phyloP scores from a whole-genome alignment of 2,329 filamentous ascomycete species.

The Venturia carpophila region DNA sequence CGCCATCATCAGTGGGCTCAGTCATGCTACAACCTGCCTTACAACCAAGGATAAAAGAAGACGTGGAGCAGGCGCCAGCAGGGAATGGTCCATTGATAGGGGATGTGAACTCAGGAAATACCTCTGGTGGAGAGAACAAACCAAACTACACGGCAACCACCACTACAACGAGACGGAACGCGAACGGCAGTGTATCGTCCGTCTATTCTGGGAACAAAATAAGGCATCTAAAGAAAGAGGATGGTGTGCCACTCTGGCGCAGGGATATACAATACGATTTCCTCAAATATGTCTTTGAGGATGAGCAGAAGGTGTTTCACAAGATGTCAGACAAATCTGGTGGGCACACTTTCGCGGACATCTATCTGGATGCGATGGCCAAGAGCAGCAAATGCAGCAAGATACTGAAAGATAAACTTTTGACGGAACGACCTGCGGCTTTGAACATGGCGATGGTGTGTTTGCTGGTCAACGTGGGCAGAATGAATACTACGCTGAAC shows the following conservation, averaged over 20 bases:
- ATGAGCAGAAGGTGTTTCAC: conserved; percentile 71
- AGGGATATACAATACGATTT: conserved; percentile 87
- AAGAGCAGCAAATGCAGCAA: conserved; percentile 99
- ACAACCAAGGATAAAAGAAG: neutral
- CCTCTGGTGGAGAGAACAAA: conserved; percentile 11
- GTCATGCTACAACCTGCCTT: conserved; percentile 12
- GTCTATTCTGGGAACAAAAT: conserved; percentile 70
- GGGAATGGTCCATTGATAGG: neutral
- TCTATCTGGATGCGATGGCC: conserved; percentile 98
- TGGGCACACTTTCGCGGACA: conserved; percentile 73
- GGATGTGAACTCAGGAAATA: neutral
- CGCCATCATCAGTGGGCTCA: neutral
- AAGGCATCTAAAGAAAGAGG: conserved; percentile 77
- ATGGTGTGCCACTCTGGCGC: conserved; percentile 79
- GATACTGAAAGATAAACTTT: conserved; percentile 90
- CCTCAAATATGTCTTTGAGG: conserved; percentile 69
- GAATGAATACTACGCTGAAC: conserved; percentile 98
- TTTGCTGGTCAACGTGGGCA: conserved; percentile 87
- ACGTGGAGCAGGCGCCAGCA: neutral
- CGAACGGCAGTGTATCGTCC: conserved; percentile 57
- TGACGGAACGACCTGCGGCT: conserved; percentile 83
- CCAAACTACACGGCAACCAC: conserved; percentile 40
- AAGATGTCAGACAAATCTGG: conserved; percentile 80
- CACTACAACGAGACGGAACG: conserved; percentile 50
- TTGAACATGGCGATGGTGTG: conserved; percentile 99